Conservation (phyloP, 768 basidiomycete species). For the Pulveroboletus sp. region DNA sequence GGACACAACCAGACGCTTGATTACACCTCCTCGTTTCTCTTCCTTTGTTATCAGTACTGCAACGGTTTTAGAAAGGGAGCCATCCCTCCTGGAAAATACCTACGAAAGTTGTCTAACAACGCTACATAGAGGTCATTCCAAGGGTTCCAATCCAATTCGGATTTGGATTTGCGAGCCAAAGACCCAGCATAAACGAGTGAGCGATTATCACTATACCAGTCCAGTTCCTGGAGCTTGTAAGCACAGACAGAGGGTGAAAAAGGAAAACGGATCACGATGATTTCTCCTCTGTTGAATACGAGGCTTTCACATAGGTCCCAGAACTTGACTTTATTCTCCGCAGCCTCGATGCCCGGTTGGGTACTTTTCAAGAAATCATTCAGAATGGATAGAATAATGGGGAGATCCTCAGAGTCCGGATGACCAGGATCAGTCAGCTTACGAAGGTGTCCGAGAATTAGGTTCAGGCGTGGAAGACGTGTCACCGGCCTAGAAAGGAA, state of each 20-base stretch:
- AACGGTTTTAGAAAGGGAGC: not conserved
- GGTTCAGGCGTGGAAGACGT: constrained; percentile 75
- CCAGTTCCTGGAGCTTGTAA: constrained; percentile 61
- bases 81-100: constrained; percentile 22
- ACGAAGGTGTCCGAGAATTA: constrained; percentile 66
- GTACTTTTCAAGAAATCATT: constrained; percentile 76
- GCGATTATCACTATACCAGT: constrained; percentile 71
- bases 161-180: constrained; percentile 55
- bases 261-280: constrained; percentile 54
- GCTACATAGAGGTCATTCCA: constrained; percentile 70
- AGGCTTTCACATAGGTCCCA: constrained; percentile 78
- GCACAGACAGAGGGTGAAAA: not conserved
- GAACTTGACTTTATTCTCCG: constrained; percentile 86
- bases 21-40: constrained; percentile 48
- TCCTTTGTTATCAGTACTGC: constrained; percentile 66
- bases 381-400: constrained; percentile 64
- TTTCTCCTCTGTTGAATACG: constrained; percentile 71
- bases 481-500: constrained; percentile 86
- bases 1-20: constrained; percentile 55
- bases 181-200: constrained; percentile 66
- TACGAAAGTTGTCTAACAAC: constrained; percentile 75
- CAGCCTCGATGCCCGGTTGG: constrained; percentile 87
- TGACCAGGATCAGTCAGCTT: constrained; percentile 71
- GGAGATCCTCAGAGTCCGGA: constrained; percentile 73
- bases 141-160: constrained; percentile 62